Evolutionary conservation across 805 yeast genomes (phyloP), one percentile per base, ranked within the genome.

Genomic region (Huiozyma sinensis): DNA sequence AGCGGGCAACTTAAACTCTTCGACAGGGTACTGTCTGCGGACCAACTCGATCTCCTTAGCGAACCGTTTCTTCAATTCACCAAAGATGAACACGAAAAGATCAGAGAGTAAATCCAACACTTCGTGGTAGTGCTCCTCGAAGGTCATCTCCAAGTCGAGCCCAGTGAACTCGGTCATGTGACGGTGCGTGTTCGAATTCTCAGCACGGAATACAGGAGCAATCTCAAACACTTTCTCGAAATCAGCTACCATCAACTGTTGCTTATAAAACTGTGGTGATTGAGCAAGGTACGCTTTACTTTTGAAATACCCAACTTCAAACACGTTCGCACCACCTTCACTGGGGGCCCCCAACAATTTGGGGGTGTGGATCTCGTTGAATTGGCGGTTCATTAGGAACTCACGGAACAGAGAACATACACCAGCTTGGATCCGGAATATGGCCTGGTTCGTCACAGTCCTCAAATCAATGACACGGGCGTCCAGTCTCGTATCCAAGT

Each of bases 81-180:
- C 67, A 72, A 92, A 92, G 53, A 92, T 85, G 70, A 82, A 89
- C 53, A 87, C 79, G 59, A 92, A 90, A 68, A 92, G 72, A 47
- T 82, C 89, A 44, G 71, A 69, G 53, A 79, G 65, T 7, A 72
- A 57, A 51, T 78, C 81, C 43, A 79, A 55, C 38, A 81, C 94
- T 71, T 92, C 99, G 61, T 92, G 94, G 66, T 92, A 92, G 70
- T 92, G 97, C 70, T 89, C 96, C 71, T 92, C 97, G 61, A 92
- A 84, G 8, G 96, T 85, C 95, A 92, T 88, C 70, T 92, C 99
- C 69, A 92, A 69, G 73, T 92, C 99, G 57, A 94, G 79, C 47
- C 99, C 99, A 49, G 83, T 84, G 66, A 92, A 92, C 69, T 92
- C 99, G 45, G 99, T 92, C 95, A 92, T 82, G 69, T 92, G 99